Conservation (phyloP, 2,329 filamentous ascomycete genomes). For the Alternaria ethzedia region DNA sequence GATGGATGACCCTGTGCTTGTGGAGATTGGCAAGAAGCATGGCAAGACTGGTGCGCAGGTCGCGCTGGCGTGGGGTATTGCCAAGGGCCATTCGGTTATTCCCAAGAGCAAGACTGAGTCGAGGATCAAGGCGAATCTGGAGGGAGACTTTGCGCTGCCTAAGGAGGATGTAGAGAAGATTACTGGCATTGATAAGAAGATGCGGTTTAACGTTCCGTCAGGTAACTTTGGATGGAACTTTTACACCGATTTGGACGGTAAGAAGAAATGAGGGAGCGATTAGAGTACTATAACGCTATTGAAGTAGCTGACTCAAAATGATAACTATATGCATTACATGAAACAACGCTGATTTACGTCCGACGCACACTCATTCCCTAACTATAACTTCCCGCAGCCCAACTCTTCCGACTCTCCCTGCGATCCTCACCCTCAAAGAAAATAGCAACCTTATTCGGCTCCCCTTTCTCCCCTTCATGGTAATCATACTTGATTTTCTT, state of each 20-base stretch:
- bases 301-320: not conserved
- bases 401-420: conserved; percentile 31
- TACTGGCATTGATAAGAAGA: conserved; percentile 63
- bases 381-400: conserved; percentile 35
- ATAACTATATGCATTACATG: not conserved
- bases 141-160: conserved; percentile 73
- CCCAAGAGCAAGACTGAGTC: conserved; percentile 43
- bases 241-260: conserved; percentile 64
- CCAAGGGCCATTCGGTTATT: conserved; percentile 54
- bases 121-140: conserved; percentile 39
- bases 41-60: conserved; percentile 80
- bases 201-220: conserved; percentile 67
- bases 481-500: conserved; percentile 43
- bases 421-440: conserved; percentile 34
- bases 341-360: not conserved
- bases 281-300: not conserved
- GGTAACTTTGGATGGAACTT: conserved; percentile 64
- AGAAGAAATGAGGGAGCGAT: conserved; percentile 19
- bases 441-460: conserved; percentile 38
- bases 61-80: conserved; percentile 85
- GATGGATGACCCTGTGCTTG: conserved; percentile 65
- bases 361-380: not conserved
- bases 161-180: conserved; percentile 74
- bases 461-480: conserved; percentile 28
- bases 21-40: conserved; percentile 69